Evolutionary conservation across 2,329 filamentous ascomycete genomes (phyloP).

Genomic region (Reticulascus tulasneorum): DNA sequence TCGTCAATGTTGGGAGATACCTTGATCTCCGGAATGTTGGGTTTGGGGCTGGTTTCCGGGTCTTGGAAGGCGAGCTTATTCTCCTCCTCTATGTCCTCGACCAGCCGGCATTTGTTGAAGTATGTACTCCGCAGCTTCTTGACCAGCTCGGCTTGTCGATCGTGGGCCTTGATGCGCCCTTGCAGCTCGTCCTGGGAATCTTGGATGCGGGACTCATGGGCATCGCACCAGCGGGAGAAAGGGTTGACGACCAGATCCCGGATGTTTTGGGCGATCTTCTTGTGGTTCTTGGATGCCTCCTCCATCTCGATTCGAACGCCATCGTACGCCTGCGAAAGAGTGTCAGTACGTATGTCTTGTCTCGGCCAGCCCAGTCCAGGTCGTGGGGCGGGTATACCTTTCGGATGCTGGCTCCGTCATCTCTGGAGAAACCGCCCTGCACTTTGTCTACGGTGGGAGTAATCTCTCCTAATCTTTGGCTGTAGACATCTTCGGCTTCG

Average conservation of each 20-base stretch:
- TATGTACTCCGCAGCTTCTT: conserved; percentile 94
- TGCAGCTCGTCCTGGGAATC: conserved; percentile 95
- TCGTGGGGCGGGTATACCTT: conserved; percentile 46
- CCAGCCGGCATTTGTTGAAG: conserved; percentile 96
- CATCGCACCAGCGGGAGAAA: conserved; percentile 93
- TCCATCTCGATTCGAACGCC: conserved; percentile 91
- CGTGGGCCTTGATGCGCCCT: conserved; percentile 83
- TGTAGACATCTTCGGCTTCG: conserved; percentile 90
- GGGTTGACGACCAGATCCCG: conserved; percentile 92
- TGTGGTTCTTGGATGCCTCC: conserved; percentile 83
- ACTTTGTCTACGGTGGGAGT: conserved; percentile 77
- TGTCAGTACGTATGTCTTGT: conserved; percentile 16
- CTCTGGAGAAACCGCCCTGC: conserved; percentile 76
- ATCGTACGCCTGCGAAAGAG: conserved; percentile 71
- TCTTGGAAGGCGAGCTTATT: conserved; percentile 97
- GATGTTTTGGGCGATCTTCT: conserved; percentile 94
- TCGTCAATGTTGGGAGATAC: conserved; percentile 65
- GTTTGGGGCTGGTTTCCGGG: conserved; percentile 66
- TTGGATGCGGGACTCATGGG: conserved; percentile 85
- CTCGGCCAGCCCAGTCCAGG: no score
- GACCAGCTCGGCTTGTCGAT: conserved; percentile 83
- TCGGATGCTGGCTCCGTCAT: conserved; percentile 92
- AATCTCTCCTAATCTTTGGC: conserved; percentile 76
- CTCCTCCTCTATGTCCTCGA: conserved; percentile 96
- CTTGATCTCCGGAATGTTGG: conserved; percentile 79